Percentiles rank a stretch among this genome's conserved stretches.
phyloP scores from a whole-genome alignment of 2,329 filamentous ascomycete genomes.

The Trichoderma asperellum region DNA sequence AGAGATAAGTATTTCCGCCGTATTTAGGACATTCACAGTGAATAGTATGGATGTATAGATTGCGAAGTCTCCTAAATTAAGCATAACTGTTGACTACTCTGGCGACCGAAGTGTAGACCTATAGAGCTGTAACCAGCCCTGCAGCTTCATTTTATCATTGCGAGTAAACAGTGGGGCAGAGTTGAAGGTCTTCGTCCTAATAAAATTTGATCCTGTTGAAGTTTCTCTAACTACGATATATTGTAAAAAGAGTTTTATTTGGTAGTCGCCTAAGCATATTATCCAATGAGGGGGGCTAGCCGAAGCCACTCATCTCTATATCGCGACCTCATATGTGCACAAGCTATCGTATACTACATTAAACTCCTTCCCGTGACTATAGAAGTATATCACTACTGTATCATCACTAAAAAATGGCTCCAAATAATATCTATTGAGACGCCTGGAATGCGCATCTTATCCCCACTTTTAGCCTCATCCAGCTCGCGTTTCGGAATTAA shows the following conservation, averaged over 20 bases:
- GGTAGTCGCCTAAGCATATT: not conserved
- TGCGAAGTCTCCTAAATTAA: not conserved
- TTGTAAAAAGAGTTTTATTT: not conserved
- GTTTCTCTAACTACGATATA: not conserved
- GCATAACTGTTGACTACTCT: not conserved
- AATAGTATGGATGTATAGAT: not conserved
- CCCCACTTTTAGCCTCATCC: not conserved
- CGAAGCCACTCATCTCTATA: not conserved
- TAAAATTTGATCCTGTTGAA: no score
- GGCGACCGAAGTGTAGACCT: no score
- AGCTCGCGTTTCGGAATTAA: constrained; percentile 16
- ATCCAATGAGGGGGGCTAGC: not conserved
- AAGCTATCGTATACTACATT: not conserved
- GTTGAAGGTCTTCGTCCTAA: not conserved
- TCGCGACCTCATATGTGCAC: not conserved
- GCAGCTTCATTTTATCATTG: no score
- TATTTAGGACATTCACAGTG: not conserved
- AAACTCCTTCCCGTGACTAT: not conserved
- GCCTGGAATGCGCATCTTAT: not conserved
- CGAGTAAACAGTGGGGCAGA: no score
- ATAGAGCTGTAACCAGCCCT: no score
- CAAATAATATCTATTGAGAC: not conserved
- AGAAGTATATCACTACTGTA: not conserved
- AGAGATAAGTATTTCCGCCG: not conserved
- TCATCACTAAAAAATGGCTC: not conserved